phyloP scores from a whole-genome alignment of 2,329 filamentous ascomycete species.

The Monosporascus sp. region DNA sequence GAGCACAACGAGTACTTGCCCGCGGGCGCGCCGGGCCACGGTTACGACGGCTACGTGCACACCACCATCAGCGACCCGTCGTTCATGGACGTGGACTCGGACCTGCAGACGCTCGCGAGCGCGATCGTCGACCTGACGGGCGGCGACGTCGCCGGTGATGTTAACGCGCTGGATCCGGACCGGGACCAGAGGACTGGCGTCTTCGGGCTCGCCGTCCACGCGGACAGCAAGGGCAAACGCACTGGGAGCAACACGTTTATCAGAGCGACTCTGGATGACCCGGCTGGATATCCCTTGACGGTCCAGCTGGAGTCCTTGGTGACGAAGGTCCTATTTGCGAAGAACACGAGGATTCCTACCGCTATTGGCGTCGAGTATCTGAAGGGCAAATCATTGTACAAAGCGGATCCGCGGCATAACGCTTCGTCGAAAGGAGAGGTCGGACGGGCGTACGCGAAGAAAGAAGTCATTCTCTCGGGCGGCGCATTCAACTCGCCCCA shows the following conservation, averaged over 20 bases:
- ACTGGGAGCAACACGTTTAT: slow-evolving; percentile 45
- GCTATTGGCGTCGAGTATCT: slow-evolving; percentile 24
- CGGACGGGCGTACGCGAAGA: slow-evolving; percentile 20
- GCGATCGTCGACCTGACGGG: slow-evolving; percentile 16
- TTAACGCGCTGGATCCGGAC: slow-evolving; percentile 20
- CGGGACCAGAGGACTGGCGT: slow-evolving; percentile 22
- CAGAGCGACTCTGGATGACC: slow-evolving; percentile 37
- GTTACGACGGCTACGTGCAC: slow-evolving; percentile 24
- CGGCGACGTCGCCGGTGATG: slow-evolving; percentile 20
- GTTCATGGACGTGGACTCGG: slow-evolving; percentile 17
- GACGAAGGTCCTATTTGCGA: slow-evolving; percentile 20
- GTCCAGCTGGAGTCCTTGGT: slow-evolving; percentile 24
- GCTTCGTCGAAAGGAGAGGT: slow-evolving; percentile 24
- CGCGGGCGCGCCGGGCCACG: slow-evolving; percentile 19
- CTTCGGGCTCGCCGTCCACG: slow-evolving; percentile 21
- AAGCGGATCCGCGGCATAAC: slow-evolving; percentile 27
- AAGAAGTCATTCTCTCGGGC: slow-evolving; percentile 44
- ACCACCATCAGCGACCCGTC: slow-evolving; percentile 23
- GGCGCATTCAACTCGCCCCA: slow-evolving; percentile 47
- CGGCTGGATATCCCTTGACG: slow-evolving; percentile 40
- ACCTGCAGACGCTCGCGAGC: slow-evolving; percentile 17
- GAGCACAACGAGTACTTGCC: slow-evolving; percentile 24
- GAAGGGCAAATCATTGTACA: slow-evolving; percentile 27
- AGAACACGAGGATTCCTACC: slow-evolving; percentile 17
- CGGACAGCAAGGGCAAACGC: slow-evolving; percentile 20